Base-by-base conservation (phyloP, 495 filamentous ascomycete genomes). In the Delitschia confertaspora region DNA sequence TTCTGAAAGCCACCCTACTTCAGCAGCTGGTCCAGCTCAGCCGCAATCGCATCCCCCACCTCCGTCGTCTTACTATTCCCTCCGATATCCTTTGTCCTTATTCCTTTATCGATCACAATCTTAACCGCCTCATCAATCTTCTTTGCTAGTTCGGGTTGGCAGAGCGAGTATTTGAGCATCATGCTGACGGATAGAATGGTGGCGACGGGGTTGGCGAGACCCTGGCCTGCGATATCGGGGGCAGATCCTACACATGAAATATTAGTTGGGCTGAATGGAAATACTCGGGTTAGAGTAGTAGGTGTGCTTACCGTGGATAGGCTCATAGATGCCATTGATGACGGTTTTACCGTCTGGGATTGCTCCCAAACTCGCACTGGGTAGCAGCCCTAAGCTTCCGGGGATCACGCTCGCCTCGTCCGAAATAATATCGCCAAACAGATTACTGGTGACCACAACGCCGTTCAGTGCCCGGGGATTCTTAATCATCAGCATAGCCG, bases 351-450 rank as follows among this genome's bases (percentile, higher is more conserved):
- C 79, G 68, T 94, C 88, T 1, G 91, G 91, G 33, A 93, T 78
- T 16, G 83, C 87, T 36, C 78, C 82, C 62, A 98, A 67, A 63
- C 82, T 88, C 5, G 91, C 91, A 64, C 82, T 88, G 7, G 91
- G 91, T 60, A 94, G 68, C 54, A 98, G 64, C 3, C 91, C 91
- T 58, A 98, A 75, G 44, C 79, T 86, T 2, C 91, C 91, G 6
- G 89, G 87, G 53, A 98, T 96, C 21, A 95, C 91, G 61, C 83
- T 89, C 6, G 91, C 89, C 74, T 98, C 91, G 60, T 98, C 91
- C 57, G 73, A 82, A 58, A 98, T 88, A 60, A 98, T 98, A 64
- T 98, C 91, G 47, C 91, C 91, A 60, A 94, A 95, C 49, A 98
- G 60, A 64, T 98, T 96, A 68, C 83, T 89, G 5, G 88, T 93